A percentile compares a stretch with the other conserved stretches of the same genome.
Conservation (phyloP, 257 asterid genomes). For the Linaria vulgaris region DNA sequence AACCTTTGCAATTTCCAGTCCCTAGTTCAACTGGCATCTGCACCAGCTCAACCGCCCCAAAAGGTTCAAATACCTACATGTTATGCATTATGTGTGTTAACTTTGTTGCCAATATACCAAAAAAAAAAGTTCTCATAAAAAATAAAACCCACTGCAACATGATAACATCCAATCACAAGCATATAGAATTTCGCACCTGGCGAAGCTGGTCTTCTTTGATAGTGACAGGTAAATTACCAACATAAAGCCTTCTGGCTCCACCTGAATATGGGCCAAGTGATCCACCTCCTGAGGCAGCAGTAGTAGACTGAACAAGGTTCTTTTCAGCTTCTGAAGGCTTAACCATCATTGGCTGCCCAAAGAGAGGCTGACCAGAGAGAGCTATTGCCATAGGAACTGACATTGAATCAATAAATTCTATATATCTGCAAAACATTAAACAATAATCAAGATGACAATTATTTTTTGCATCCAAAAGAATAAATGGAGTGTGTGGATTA, state of each 20-base stretch:
- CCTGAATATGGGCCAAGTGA: conserved; percentile 45
- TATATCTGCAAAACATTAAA: conserved; percentile 43
- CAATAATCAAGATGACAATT: background rate
- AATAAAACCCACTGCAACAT: conserved; percentile 18
- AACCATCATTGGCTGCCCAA: conserved; percentile 71
- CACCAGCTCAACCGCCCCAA: conserved; percentile 69
- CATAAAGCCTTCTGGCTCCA: conserved; percentile 64
- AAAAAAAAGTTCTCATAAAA: background rate
- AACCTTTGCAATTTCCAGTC: conserved; percentile 64
- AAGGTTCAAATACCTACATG: conserved; percentile 66
- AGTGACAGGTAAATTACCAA: conserved; percentile 60
- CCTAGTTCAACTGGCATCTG: conserved; percentile 67
- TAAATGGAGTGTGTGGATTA: background rate
- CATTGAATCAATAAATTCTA: conserved; percentile 64
- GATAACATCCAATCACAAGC: conserved; percentile 19
- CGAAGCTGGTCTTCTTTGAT: conserved; percentile 74
- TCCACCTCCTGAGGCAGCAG: conserved; percentile 45
- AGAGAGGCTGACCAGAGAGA: conserved; percentile 69
- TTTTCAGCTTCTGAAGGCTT: conserved; percentile 84
- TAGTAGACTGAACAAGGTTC: conserved; percentile 67
- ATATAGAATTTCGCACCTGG: conserved; percentile 38
- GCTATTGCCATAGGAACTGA: conserved; percentile 85
- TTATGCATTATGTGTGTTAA: background rate
- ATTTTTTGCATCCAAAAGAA: conserved; percentile 21
- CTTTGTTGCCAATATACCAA: background rate